phyloP scores from a whole-genome alignment of 164 flowering plant species.

The Berberis thunbergii region DNA sequence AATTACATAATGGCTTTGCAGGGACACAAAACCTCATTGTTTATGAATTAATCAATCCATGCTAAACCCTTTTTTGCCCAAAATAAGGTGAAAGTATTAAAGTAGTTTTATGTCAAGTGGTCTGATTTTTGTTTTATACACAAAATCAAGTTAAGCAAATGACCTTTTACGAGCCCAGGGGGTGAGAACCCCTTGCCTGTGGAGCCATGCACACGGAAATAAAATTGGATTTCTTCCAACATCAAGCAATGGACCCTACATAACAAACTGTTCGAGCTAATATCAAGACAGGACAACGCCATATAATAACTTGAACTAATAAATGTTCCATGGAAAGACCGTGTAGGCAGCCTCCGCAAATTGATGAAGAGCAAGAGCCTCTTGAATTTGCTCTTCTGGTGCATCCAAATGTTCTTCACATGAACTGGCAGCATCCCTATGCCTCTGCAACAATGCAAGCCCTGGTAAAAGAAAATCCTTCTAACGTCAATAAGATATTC shows the following conservation, averaged over 20 bases:
- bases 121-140: not conserved
- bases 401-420: constrained; percentile 42
- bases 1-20: not conserved
- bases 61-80: too few species aligned
- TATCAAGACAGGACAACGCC: not conserved
- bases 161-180: constrained; percentile 78
- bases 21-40: too few species aligned
- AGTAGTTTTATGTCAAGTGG: not conserved
- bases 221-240: constrained; percentile 69
- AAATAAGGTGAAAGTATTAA: not conserved
- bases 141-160: constrained; percentile 1
- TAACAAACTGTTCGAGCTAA: not conserved
- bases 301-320: not conserved
- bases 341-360: constrained; percentile 96
- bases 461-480: constrained; percentile 28
- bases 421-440: constrained; percentile 17
- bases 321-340: constrained; percentile 24
- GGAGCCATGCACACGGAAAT: constrained; percentile 81
- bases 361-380: constrained; percentile 50
- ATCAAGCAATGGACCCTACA: constrained; percentile 88
- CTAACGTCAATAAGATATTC: not conserved
- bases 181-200: constrained; percentile 71
- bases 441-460: constrained; percentile 60
- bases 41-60: too few species aligned
- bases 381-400: constrained; percentile 44